A percentile compares a stretch with the other conserved stretches of the same genome.
These are phyloP conservation scores for Backusella macrospora DNA, from an alignment of 192 early-diverging fungal genomes.

Conservation along the genomic window DNA sequence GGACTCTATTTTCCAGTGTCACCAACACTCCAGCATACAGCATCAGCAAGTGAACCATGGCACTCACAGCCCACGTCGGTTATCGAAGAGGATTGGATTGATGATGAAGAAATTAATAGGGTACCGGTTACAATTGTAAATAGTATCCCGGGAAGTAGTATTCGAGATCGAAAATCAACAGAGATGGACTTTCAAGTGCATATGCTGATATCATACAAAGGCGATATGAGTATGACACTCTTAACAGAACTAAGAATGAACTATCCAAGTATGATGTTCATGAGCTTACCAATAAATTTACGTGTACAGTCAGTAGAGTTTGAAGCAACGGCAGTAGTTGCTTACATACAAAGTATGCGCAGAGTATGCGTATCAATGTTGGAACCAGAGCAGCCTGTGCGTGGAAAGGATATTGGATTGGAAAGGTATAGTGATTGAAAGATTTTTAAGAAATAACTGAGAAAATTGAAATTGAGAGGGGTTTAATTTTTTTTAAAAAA, in stretches of 20 bases:
- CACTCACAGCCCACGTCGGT: background rate
- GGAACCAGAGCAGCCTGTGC: conserved; percentile 54
- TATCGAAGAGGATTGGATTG: conserved; percentile 33
- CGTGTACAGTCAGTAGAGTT: conserved; percentile 72
- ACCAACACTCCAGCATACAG: background rate
- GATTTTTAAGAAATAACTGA: background rate
- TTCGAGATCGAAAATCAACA: background rate
- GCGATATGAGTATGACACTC: conserved; percentile 73
- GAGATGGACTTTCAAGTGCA: conserved; percentile 73
- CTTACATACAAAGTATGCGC: conserved; percentile 54
- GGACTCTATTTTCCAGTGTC: background rate
- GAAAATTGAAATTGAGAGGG: background rate
- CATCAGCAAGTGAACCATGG: background rate
- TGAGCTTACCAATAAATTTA: conserved; percentile 72
- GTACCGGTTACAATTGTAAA: background rate
- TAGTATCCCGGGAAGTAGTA: background rate
- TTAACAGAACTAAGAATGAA: conserved; percentile 73
- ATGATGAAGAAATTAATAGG: conserved; percentile 28
- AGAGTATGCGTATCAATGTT: conserved; percentile 76
- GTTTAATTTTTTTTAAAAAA: background rate
- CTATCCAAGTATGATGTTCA: conserved; percentile 74
- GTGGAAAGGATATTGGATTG: conserved; percentile 40
- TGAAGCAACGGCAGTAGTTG: conserved; percentile 69
- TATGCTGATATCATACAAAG: conserved; percentile 65
- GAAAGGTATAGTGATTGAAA: conserved; percentile 24